phyloP scores from a whole-genome alignment of 129 eudicot species.

The Tagetes patula region DNA sequence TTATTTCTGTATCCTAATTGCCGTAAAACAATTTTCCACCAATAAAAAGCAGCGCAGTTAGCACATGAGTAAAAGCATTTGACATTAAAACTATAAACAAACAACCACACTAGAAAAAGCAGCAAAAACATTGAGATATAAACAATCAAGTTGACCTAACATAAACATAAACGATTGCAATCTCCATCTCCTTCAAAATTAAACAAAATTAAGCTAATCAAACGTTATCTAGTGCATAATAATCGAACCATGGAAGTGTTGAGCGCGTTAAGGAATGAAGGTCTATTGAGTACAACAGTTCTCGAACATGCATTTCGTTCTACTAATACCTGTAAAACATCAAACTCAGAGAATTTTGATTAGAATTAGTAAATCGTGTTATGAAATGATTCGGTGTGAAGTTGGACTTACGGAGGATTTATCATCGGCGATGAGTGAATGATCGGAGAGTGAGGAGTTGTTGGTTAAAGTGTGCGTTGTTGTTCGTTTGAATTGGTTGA shows the following conservation, averaged over 20 bases:
- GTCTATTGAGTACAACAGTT: conserved; percentile 73
- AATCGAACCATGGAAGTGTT: conserved; percentile 53
- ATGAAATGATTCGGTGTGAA: neutral
- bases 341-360: neutral
- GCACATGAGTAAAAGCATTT: neutral
- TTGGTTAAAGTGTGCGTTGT: neutral
- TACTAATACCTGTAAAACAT: conserved; percentile 51
- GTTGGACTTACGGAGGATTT: conserved; percentile 23
- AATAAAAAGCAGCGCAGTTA: neutral
- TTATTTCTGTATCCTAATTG: neutral
- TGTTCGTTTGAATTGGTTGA: conserved; percentile 7
- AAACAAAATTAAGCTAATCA: neutral
- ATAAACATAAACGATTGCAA: neutral
- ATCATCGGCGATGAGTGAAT: conserved; percentile 22
- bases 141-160: conserved; percentile 1
- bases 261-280: conserved; percentile 61
- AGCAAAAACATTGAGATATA: conserved; percentile 2
- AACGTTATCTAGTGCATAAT: neutral
- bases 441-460: conserved; percentile 16
- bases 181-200: neutral
- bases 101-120: conserved; percentile 1
- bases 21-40: neutral
- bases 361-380: neutral
- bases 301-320: conserved; percentile 57
- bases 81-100: neutral